A percentile compares a stretch with the other conserved stretches of the same genome.
Evolutionary conservation across 2,329 filamentous ascomycete species (phyloP).

Genomic region (Boeremia exigua): DNA sequence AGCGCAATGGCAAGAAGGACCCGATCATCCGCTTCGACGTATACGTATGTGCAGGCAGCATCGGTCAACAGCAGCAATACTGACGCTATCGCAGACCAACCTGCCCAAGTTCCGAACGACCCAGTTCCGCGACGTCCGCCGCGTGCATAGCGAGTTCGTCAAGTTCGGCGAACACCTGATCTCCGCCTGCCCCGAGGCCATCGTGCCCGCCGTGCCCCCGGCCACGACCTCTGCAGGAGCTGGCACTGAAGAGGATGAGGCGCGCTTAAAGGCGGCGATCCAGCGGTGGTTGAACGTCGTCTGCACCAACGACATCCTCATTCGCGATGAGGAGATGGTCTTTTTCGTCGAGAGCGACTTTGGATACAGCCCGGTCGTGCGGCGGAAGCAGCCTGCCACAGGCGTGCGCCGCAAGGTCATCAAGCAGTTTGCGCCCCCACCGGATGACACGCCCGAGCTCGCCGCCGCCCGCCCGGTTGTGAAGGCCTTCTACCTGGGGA

Average conservation of each 20-base stretch:
- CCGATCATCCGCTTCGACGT: conserved; percentile 95
- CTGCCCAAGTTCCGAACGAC: conserved; percentile 98
- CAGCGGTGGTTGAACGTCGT: conserved; percentile 96
- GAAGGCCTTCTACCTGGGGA: conserved; percentile 92
- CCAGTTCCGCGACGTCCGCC: conserved; percentile 95
- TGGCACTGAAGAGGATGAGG: conserved; percentile 94
- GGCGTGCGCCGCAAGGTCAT: conserved; percentile 93
- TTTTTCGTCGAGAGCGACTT: conserved; percentile 99
- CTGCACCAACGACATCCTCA: conserved; percentile 88
- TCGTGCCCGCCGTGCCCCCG: conserved; percentile 94
- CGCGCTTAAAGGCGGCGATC: conserved; percentile 83
- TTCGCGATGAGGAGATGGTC: conserved; percentile 95
- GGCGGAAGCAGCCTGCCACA: conserved; percentile 95
- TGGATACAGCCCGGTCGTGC: conserved; percentile 93
- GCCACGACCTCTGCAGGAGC: conserved; percentile 92
- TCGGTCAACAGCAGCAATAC: not conserved
- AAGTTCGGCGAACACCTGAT: conserved; percentile 97
- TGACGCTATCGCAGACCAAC: conserved; percentile 73
- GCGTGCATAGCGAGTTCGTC: conserved; percentile 92
- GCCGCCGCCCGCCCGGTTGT: conserved; percentile 88
- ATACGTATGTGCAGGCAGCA: conserved; percentile 69
- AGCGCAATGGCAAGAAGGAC: conserved; percentile 93
- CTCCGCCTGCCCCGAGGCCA: conserved; percentile 93
- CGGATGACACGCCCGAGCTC: conserved; percentile 95
- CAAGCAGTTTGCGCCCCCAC: conserved; percentile 97